A percentile compares a stretch with the other conserved stretches of the same genome.
These are phyloP conservation scores for Russula dissimulans DNA, from an alignment of 768 basidiomycete species.

Conservation along the genomic window DNA sequence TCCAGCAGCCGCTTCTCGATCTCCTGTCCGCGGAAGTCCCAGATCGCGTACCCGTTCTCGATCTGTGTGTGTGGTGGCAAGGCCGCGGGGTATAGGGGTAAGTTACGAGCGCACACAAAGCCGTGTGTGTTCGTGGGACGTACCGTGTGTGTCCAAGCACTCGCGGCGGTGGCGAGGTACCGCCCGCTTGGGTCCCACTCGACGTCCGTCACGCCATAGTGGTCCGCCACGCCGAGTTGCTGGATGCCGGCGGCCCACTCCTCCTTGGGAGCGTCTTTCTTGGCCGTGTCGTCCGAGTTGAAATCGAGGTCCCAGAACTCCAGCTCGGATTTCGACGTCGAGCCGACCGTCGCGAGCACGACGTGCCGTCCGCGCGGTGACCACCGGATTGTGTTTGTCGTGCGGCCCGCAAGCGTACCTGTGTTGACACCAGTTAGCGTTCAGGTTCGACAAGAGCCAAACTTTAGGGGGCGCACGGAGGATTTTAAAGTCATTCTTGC, in stretches of 20 bases:
- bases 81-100: neutral
- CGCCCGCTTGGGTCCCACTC: slow-evolving; percentile 98
- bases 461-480: slow-evolving; percentile 47
- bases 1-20: slow-evolving; percentile 83
- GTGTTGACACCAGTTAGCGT: slow-evolving; percentile 1
- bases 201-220: slow-evolving; percentile 95
- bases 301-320: slow-evolving; percentile 99
- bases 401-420: slow-evolving; percentile 74
- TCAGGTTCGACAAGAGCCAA: neutral
- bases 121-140: slow-evolving; percentile 20
- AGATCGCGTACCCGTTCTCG: slow-evolving; percentile 92
- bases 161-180: slow-evolving; percentile 87
- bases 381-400: slow-evolving; percentile 93
- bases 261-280: slow-evolving; percentile 39
- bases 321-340: slow-evolving; percentile 89
- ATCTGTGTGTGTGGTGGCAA: slow-evolving; percentile 40
- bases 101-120: neutral
- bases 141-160: slow-evolving; percentile 91
- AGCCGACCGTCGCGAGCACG: slow-evolving; percentile 92
- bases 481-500: slow-evolving; percentile 89
- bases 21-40: slow-evolving; percentile 98
- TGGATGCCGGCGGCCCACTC: slow-evolving; percentile 88
- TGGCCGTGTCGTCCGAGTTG: slow-evolving; percentile 47
- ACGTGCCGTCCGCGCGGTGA: slow-evolving; percentile 94
- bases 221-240: slow-evolving; percentile 77